Conservation (phyloP, 192 early-diverging fungal genomes). For the Coemansia sp. region DNA sequence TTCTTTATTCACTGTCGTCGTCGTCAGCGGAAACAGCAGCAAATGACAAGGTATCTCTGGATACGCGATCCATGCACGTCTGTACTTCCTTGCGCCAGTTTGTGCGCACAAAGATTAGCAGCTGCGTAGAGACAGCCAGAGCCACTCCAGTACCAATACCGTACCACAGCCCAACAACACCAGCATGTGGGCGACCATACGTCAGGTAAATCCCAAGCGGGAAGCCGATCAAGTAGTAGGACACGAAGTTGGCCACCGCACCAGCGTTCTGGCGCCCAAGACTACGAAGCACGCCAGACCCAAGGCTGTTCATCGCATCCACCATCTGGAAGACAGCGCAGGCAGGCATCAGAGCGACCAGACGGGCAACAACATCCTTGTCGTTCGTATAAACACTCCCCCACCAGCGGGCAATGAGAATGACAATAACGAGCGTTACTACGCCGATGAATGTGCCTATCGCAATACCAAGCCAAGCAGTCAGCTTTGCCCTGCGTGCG, state of each 20-base stretch:
- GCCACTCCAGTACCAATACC: constrained; percentile 42
- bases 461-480: constrained; percentile 36
- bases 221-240: constrained; percentile 60
- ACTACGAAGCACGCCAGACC: constrained; percentile 59
- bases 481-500: constrained; percentile 35
- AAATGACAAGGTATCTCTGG: constrained; percentile 24
- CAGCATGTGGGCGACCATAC: constrained; percentile 38
- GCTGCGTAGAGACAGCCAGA: constrained; percentile 38
- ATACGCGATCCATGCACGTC: constrained; percentile 39
- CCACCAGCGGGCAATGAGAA: constrained; percentile 46
- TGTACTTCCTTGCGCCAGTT: constrained; percentile 39
- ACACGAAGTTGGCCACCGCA: constrained; percentile 55
- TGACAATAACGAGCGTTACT: constrained; percentile 19
- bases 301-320: constrained; percentile 64
- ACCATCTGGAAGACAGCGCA: constrained; percentile 69
- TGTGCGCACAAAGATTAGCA: constrained; percentile 30
- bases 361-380: constrained; percentile 63
- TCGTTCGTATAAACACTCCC: constrained; percentile 67
- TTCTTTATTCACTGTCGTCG: not conserved
- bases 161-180: constrained; percentile 53
- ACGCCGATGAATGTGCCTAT: constrained; percentile 21
- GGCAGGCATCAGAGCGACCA: constrained; percentile 76
- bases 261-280: constrained; percentile 58
- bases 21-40: constrained; percentile 1
- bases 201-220: constrained; percentile 59